Percentiles rank a stretch among this genome's conserved stretches.
phyloP scores from a whole-genome alignment of 371 early-diverging fungal genomes.

The Capillidium heterosporum region DNA sequence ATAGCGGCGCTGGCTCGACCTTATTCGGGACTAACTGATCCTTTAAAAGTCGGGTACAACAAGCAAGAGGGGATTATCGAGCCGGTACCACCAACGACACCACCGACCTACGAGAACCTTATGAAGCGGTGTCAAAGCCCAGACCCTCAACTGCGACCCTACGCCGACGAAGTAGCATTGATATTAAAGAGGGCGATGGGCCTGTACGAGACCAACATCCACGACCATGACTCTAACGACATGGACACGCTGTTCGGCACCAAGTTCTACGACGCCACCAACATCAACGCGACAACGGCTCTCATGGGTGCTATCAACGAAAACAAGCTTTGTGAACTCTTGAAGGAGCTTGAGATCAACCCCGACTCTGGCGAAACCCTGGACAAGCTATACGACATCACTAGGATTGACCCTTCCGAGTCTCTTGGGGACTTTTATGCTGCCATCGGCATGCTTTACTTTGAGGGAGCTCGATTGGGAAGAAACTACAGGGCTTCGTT shows the following conservation, averaged over 20 bases:
- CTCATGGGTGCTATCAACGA: slow-evolving; percentile 2
- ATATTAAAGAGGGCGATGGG: slow-evolving; percentile 5
- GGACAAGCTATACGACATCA: neutral
- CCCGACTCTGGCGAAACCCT: neutral
- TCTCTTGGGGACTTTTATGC: neutral
- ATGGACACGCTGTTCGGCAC: neutral
- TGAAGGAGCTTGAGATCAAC: neutral
- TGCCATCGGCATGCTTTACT: neutral
- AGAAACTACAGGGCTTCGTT: slow-evolving; percentile 9
- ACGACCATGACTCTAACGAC: neutral
- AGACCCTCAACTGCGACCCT: slow-evolving; percentile 1
- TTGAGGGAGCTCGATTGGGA: slow-evolving; percentile 3
- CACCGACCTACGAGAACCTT: slow-evolving; percentile 2
- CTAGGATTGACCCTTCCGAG: neutral
- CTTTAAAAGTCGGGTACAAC: neutral
- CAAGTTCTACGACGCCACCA: neutral
- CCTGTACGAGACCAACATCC: slow-evolving; percentile 10
- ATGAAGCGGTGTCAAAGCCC: neutral
- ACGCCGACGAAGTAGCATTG: slow-evolving; percentile 4
- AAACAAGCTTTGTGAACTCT: neutral
- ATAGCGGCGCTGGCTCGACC: neutral
- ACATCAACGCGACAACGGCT: neutral
- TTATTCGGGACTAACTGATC: neutral
- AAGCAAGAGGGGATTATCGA: slow-evolving; percentile 4
- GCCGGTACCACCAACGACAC: slow-evolving; percentile 2